Conservation (phyloP, 2,329 filamentous ascomycete genomes). For the Aspergillus terreus region DNA sequence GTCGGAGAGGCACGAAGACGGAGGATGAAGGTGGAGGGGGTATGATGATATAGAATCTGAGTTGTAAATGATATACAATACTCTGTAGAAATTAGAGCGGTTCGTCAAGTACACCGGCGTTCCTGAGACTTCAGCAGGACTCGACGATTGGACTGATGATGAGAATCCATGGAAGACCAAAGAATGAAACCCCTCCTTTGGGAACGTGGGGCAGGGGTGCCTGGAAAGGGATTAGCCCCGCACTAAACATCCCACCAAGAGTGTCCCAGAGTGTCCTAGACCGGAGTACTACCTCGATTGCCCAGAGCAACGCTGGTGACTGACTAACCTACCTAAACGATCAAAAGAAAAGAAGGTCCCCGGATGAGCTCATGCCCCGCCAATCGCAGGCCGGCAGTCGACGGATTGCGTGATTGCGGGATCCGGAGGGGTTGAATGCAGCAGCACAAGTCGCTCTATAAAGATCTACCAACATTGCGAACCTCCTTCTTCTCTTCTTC, state of each 20-base stretch:
- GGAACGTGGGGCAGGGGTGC: neutral
- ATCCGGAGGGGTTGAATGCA: constrained; percentile 9
- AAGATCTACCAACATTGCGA: constrained; percentile 8
- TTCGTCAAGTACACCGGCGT: too few species aligned
- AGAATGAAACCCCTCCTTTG: neutral
- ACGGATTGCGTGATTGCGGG: constrained; percentile 34
- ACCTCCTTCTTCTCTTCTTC: constrained; percentile 4
- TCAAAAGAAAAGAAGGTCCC: neutral
- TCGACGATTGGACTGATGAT: neutral
- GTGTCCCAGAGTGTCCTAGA: neutral
- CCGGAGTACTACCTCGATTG: too few species aligned
- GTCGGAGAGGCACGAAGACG: neutral
- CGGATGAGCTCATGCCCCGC: constrained; percentile 14
- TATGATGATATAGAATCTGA: neutral
- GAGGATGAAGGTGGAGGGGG: neutral
- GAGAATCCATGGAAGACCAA: neutral
- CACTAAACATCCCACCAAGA: constrained; percentile 25
- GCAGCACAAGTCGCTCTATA: constrained; percentile 1
- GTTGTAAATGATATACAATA: too few species aligned
- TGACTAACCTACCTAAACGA: neutral
- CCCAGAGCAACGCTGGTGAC: too few species aligned
- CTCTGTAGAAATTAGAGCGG: too few species aligned
- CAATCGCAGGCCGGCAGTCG: constrained; percentile 30
- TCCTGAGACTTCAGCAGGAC: too few species aligned
- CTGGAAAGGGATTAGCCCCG: neutral